Percentiles rank a stretch among this genome's conserved stretches.
Evolutionary conservation across 768 basidiomycete species (phyloP).

Genomic region (Inosperma sp.): DNA sequence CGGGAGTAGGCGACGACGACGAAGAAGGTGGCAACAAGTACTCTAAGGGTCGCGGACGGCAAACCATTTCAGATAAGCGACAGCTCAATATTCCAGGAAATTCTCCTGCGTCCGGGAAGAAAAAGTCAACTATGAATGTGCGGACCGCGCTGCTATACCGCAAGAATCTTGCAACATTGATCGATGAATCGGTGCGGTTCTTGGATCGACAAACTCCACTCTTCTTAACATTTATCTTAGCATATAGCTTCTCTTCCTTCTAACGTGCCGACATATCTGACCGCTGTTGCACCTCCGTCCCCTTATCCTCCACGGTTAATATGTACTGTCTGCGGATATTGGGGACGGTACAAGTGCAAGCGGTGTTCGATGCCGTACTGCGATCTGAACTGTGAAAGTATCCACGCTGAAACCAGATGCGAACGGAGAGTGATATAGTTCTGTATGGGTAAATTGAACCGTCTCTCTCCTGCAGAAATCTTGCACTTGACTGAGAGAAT

Average conservation of each 20-base stretch:
- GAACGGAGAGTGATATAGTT: constrained; percentile 60
- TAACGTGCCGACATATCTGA: constrained; percentile 64
- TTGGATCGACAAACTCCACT: neutral
- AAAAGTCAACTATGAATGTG: constrained; percentile 79
- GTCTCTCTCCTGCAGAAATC: neutral
- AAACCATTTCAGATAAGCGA: constrained; percentile 77
- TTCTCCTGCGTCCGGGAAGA: constrained; percentile 54
- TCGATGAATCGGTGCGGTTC: constrained; percentile 76
- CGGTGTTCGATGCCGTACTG: constrained; percentile 77
- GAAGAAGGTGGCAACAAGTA: constrained; percentile 42
- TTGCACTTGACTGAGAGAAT: neutral
- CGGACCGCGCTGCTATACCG: constrained; percentile 77
- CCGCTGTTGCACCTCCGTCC: constrained; percentile 56
- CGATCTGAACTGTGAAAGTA: constrained; percentile 62
- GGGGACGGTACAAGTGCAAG: constrained; percentile 74
- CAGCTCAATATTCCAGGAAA: constrained; percentile 46
- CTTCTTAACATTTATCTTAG: constrained; percentile 33
- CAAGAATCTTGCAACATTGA: constrained; percentile 66
- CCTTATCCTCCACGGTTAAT: constrained; percentile 62
- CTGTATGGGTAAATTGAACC: neutral
- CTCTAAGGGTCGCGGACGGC: constrained; percentile 65
- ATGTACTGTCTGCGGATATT: constrained; percentile 86
- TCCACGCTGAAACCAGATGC: constrained; percentile 78
- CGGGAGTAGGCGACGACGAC: constrained; percentile 43
- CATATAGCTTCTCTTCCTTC: constrained; percentile 52